phyloP scores from a whole-genome alignment of 805 yeast species.

The Maudiozyma serrabonitensis region DNA sequence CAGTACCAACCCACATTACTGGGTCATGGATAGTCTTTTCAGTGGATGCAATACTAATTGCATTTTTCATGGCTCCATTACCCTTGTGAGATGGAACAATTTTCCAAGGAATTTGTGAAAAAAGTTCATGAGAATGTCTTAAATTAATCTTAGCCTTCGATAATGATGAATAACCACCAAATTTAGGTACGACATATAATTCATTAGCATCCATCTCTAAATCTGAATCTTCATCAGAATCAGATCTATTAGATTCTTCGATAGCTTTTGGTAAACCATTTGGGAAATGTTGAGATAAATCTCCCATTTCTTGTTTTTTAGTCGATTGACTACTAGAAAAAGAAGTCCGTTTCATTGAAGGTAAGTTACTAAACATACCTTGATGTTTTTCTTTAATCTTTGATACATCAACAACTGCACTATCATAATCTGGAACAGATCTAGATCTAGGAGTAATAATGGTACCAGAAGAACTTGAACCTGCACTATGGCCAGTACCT shows the following conservation, averaged over 20 bases:
- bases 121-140: constrained; percentile 29
- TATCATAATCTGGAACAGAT: constrained; percentile 23
- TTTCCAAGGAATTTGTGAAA: constrained; percentile 56
- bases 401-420: constrained; percentile 24
- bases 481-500: neutral
- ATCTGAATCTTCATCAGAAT: constrained; percentile 12
- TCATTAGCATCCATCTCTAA: constrained; percentile 14
- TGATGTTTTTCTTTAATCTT: constrained; percentile 22
- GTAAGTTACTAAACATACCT: constrained; percentile 17
- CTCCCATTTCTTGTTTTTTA: neutral
- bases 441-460: constrained; percentile 30
- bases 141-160: constrained; percentile 36
- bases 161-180: constrained; percentile 67
- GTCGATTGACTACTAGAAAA: neutral
- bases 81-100: constrained; percentile 64
- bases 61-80: constrained; percentile 82
- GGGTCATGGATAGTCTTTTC: constrained; percentile 31
- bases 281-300: neutral
- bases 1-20: constrained; percentile 77
- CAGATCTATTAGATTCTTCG: constrained; percentile 5
- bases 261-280: neutral
- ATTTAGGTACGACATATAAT: constrained; percentile 34
- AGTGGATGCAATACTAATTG: constrained; percentile 52
- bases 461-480: constrained; percentile 12
- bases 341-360: constrained; percentile 28